Evolutionary conservation across 495 filamentous ascomycete genomes (phyloP).

Genomic region (Aspergillus funiculosus): DNA sequence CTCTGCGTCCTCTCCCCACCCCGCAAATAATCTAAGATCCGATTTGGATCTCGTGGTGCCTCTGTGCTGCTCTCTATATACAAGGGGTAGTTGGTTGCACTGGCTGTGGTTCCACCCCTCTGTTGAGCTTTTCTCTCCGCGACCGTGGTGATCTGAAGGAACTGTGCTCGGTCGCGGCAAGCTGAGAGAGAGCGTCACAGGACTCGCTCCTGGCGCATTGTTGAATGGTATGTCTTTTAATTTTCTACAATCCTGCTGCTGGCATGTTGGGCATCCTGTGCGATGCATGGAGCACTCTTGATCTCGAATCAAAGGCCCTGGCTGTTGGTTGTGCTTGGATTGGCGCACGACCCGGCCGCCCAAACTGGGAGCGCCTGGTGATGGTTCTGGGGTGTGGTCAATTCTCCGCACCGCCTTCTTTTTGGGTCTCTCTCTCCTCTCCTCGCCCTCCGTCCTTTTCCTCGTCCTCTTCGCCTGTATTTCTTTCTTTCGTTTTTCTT

Average conservation of each 20-base stretch:
- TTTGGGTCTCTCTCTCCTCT: constrained; percentile 15
- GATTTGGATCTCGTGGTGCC: constrained; percentile 7
- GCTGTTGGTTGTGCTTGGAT: constrained; percentile 9
- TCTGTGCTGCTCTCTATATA: constrained; percentile 2
- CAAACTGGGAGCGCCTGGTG: constrained; percentile 21
- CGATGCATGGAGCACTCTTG: background rate
- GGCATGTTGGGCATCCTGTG: constrained; percentile 2
- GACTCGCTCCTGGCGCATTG: constrained; percentile 40
- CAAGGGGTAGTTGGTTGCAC: background rate
- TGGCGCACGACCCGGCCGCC: constrained; percentile 24
- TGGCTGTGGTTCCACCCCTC: background rate
- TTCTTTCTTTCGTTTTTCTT: constrained; percentile 12
- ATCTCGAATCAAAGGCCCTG: constrained; percentile 1
- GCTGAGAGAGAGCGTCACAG: constrained; percentile 29
- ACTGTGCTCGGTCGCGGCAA: constrained; percentile 37
- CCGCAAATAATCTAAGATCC: constrained; percentile 18
- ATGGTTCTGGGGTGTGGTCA: constrained; percentile 37
- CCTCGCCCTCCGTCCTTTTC: constrained; percentile 24
- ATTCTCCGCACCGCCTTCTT: constrained; percentile 49
- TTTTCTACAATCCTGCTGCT: constrained; percentile 15
- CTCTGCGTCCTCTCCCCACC: constrained; percentile 17
- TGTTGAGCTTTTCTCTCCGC: constrained; percentile 8
- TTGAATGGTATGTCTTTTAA: constrained; percentile 40
- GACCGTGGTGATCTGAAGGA: constrained; percentile 27
- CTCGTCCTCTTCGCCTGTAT: constrained; percentile 12